Conservation (phyloP, 2,329 filamentous ascomycete genomes). For the Davidsoniella eucalypti region DNA sequence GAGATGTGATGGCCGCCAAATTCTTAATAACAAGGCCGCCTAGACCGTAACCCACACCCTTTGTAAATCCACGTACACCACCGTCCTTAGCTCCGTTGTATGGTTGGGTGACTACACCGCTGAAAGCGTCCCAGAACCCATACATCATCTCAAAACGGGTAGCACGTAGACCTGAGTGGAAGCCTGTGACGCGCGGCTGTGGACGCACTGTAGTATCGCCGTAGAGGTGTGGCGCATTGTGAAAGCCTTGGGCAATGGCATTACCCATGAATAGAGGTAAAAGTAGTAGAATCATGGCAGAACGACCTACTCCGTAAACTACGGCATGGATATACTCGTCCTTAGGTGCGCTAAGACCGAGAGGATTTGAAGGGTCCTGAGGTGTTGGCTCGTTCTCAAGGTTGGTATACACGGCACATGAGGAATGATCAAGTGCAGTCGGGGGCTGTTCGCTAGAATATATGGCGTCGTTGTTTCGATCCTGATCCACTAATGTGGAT, state of each 20-base stretch:
- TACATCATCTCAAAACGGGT: slow-evolving; percentile 44
- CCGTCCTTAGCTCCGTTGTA: slow-evolving; percentile 37
- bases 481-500: neutral
- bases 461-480: neutral
- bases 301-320: slow-evolving; percentile 33
- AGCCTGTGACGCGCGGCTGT: slow-evolving; percentile 45
- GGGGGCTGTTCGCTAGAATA: neutral
- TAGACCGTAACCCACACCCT: slow-evolving; percentile 46
- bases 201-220: slow-evolving; percentile 52
- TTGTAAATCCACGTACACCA: slow-evolving; percentile 29
- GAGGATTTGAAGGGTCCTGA: slow-evolving; percentile 3
- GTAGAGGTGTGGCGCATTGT: slow-evolving; percentile 54
- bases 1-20: slow-evolving; percentile 40
- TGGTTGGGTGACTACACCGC: slow-evolving; percentile 33
- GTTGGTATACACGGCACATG: slow-evolving; percentile 13
- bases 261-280: slow-evolving; percentile 45
- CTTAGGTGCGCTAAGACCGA: slow-evolving; percentile 14
- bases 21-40: slow-evolving; percentile 49
- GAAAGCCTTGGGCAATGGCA: slow-evolving; percentile 50
- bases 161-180: slow-evolving; percentile 45
- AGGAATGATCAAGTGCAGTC: neutral
- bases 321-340: slow-evolving; percentile 33
- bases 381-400: slow-evolving; percentile 12
- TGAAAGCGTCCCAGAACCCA: slow-evolving; percentile 49
- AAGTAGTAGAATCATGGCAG: slow-evolving; percentile 33